These are phyloP conservation scores for Metahyphopichia silvanorum DNA, from an alignment of 805 yeast species.

Conservation along the genomic window DNA sequence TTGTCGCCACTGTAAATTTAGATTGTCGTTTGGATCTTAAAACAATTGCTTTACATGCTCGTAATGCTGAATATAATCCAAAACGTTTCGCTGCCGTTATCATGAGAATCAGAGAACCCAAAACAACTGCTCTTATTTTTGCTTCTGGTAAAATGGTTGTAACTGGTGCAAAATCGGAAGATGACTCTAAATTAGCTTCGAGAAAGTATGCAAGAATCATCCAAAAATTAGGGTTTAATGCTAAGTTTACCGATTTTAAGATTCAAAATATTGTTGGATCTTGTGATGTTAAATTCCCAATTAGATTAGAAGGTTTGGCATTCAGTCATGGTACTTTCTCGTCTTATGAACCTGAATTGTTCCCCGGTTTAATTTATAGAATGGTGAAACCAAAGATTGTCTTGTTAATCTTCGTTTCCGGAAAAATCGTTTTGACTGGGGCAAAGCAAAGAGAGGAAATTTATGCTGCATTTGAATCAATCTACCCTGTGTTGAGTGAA, in stretches of 20 bases:
- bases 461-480: constrained; percentile 96
- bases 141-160: constrained; percentile 99
- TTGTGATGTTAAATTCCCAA: constrained; percentile 98
- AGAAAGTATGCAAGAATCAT: constrained; percentile 97
- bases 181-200: constrained; percentile 96
- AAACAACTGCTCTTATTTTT: constrained; percentile 94
- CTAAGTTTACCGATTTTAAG: constrained; percentile 96
- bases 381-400: constrained; percentile 99
- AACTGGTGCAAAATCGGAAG: constrained; percentile 98
- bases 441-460: constrained; percentile 99
- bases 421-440: constrained; percentile 96
- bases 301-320: constrained; percentile 94
- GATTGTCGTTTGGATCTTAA: constrained; percentile 95
- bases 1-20: constrained; percentile 95
- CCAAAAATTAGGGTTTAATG: constrained; percentile 95
- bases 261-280: constrained; percentile 98
- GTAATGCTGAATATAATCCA: constrained; percentile 98
- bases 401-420: constrained; percentile 90
- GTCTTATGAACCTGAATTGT: constrained; percentile 95
- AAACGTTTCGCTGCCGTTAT: constrained; percentile 99
- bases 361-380: constrained; percentile 97
- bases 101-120: constrained; percentile 98
- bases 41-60: constrained; percentile 96
- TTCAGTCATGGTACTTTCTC: constrained; percentile 98
- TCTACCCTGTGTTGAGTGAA: constrained; percentile 97